phyloP scores from a whole-genome alignment of 2,329 filamentous ascomycete genomes.

The Hymenoscyphus salicellus region DNA sequence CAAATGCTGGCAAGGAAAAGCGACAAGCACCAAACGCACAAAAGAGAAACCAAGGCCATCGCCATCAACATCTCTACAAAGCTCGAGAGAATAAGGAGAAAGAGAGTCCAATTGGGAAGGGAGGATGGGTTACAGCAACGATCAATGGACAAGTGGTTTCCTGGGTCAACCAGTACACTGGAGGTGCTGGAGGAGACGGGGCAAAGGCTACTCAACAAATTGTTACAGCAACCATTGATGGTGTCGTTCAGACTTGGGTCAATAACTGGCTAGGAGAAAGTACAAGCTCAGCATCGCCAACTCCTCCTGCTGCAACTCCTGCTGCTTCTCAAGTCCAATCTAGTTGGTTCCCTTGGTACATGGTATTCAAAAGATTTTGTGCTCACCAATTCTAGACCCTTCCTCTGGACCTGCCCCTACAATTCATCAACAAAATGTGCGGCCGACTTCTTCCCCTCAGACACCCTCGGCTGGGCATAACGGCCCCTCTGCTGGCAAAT shows the following conservation, averaged over 20 bases:
- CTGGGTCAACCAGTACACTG: constrained; percentile 56
- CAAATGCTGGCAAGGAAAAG: constrained; percentile 37
- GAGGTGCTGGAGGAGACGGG: constrained; percentile 16
- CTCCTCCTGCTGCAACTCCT: neutral
- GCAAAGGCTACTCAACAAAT: constrained; percentile 21
- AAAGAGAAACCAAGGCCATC: constrained; percentile 43
- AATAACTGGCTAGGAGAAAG: constrained; percentile 23
- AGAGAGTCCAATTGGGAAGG: constrained; percentile 41
- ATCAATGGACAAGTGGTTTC: constrained; percentile 57
- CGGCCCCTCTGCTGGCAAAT: constrained; percentile 27
- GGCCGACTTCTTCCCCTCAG: neutral
- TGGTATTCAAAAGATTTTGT: neutral
- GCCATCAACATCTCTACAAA: constrained; percentile 48
- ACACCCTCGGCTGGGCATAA: constrained; percentile 9
- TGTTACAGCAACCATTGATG: constrained; percentile 30
- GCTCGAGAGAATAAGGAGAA: constrained; percentile 35
- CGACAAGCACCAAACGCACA: constrained; percentile 33
- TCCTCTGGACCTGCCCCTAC: neutral
- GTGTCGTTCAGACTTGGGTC: constrained; percentile 27
- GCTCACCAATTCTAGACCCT: constrained; percentile 1
- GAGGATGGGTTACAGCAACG: constrained; percentile 51
- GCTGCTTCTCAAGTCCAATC: neutral
- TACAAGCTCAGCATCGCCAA: neutral
- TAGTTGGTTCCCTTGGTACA: neutral
- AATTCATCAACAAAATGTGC: neutral